Conservation (phyloP, 345 rosid species). For the Salix viminalis region DNA sequence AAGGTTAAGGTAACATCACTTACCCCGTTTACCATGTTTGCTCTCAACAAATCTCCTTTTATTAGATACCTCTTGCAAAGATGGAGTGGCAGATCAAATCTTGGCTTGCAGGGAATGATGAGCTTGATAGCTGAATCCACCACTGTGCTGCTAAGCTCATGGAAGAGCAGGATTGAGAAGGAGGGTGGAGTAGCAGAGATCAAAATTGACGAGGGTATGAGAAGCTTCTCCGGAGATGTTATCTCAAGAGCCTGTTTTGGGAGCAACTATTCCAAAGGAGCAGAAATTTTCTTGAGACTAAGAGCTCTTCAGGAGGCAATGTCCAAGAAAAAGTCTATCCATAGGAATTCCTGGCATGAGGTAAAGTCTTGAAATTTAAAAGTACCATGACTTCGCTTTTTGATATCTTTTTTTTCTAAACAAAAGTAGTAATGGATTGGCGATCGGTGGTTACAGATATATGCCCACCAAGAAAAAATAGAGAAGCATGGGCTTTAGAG, state of each 20-base stretch:
- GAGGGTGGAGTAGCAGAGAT: slow-evolving; percentile 33
- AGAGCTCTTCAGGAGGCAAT: slow-evolving; percentile 34
- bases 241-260: slow-evolving; percentile 54
- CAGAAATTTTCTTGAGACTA: slow-evolving; percentile 35
- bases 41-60: too few species aligned
- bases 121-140: slow-evolving; percentile 32
- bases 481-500: slow-evolving; percentile 36
- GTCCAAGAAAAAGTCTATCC: slow-evolving; percentile 29
- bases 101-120: slow-evolving; percentile 31
- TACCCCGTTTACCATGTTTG: background rate
- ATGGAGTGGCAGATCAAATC: too few species aligned
- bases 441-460: slow-evolving; percentile 6
- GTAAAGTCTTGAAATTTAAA: slow-evolving; percentile 9
- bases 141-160: slow-evolving; percentile 20
- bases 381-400: too few species aligned
- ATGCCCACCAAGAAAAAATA: slow-evolving; percentile 33
- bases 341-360: slow-evolving; percentile 37
- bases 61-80: too few species aligned
- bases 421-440: too few species aligned
- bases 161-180: slow-evolving; percentile 29
- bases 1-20: slow-evolving; percentile 38
- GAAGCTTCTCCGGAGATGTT: slow-evolving; percentile 46
- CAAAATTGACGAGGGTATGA: slow-evolving; percentile 28
- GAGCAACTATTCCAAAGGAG: slow-evolving; percentile 34
- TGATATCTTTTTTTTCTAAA: too few species aligned